phyloP scores from a whole-genome alignment of 768 basidiomycete species.

The Daedaleopsis nitida region DNA sequence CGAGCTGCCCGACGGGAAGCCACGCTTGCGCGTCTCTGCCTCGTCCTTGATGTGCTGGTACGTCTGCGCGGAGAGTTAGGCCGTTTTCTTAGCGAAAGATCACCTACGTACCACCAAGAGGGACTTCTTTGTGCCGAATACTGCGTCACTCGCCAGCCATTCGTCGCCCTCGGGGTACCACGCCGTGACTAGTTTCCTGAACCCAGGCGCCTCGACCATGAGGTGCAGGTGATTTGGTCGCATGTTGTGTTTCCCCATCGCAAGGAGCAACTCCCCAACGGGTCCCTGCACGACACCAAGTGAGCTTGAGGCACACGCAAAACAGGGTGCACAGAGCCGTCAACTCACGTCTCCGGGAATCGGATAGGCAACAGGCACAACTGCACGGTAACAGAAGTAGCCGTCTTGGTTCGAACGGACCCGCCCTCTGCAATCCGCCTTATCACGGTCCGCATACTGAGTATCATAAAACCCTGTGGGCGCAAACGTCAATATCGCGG shows the following conservation, averaged over 20 bases:
- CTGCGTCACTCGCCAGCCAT: conserved; percentile 69
- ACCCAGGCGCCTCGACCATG: conserved; percentile 70
- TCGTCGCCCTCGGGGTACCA: conserved; percentile 73
- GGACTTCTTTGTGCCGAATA: conserved; percentile 82
- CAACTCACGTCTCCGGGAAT: conserved; percentile 65
- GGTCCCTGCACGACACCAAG: conserved; percentile 51
- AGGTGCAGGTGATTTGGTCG: conserved; percentile 84
- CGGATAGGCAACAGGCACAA: conserved; percentile 73
- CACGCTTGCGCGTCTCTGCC: conserved; percentile 54
- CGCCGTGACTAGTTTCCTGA: conserved; percentile 70
- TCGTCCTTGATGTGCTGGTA: conserved; percentile 56
- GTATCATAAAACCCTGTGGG: conserved; percentile 39
- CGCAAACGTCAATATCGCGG: not conserved
- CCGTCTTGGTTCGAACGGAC: conserved; percentile 62
- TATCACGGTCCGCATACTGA: conserved; percentile 55
- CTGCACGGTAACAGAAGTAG: conserved; percentile 66
- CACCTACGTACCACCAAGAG: conserved; percentile 64
- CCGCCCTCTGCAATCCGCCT: conserved; percentile 75
- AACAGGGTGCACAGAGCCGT: not conserved
- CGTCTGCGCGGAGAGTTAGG: conserved; percentile 38
- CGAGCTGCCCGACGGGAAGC: conserved; percentile 47
- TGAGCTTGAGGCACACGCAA: not conserved
- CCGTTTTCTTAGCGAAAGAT: not conserved
- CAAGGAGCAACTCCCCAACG: conserved; percentile 60
- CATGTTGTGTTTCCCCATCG: conserved; percentile 69